phyloP scores from a whole-genome alignment of 768 basidiomycete species.

The Tulasnella calospora region DNA sequence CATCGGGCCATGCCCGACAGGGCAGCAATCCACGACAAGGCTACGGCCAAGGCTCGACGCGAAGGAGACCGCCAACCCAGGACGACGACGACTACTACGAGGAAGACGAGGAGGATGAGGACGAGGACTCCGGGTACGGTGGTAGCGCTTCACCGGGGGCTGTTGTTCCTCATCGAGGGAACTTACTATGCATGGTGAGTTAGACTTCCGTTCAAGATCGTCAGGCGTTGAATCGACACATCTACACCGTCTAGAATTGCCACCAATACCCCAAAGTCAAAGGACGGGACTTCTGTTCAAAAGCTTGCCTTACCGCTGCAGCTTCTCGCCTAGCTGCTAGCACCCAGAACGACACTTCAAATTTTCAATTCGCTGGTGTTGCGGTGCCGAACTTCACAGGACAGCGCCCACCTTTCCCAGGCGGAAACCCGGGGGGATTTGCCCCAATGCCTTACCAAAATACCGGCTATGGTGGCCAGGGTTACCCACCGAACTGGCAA shows the following conservation, averaged over 20 bases:
- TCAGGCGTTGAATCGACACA: neutral
- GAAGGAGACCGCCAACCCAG: neutral
- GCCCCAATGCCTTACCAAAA: neutral
- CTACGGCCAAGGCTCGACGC: neutral
- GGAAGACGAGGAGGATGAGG: neutral
- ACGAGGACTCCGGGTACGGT: neutral
- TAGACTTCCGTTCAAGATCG: neutral
- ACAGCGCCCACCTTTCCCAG: neutral
- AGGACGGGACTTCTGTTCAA: neutral
- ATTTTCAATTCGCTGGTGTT: neutral
- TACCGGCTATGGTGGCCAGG: neutral
- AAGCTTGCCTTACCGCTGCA: neutral
- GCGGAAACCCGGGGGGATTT: neutral
- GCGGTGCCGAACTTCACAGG: neutral
- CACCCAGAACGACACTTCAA: neutral
- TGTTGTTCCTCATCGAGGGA: neutral
- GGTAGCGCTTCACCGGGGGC: neutral
- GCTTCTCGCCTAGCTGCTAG: neutral
- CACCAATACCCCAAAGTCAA: neutral
- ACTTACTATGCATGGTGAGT: neutral
- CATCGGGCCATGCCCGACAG: neutral
- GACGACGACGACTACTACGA: neutral
- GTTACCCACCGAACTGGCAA: neutral
- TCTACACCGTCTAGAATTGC: neutral
- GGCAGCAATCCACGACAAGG: neutral